Evolutionary conservation across 202 grass and related monocot genomes (phyloP), one percentile per base, ranked within the genome.

Genomic region (Bolboschoenoplectus hybrid): DNA sequence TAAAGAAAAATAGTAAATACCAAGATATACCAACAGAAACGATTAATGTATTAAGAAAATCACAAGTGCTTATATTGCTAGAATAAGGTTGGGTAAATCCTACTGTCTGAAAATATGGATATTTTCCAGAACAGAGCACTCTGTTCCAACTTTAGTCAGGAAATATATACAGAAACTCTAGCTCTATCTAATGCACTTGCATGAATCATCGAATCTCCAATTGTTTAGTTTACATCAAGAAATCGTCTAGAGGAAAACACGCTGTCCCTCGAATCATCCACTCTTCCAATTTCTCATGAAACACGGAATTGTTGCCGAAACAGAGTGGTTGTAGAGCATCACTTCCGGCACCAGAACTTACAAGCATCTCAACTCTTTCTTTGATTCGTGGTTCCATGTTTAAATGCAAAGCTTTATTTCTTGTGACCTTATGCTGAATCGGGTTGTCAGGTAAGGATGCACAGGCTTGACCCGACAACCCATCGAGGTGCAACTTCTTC

Each of bases 261-360:
- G 81, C 63, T 11, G 63, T 53, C 9, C 81, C 81, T 19, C 47
- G 43, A 41, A 50, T 70, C 81, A 84, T 71, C 81, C 81, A 84
- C 46, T 84, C 81, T 68, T 84, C 65, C 46, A 84, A 40, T 71
- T 84, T 84, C 81, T 84, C 63, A 55, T 70, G 64, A 56, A 84
- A 84, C 7, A 71, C 50, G 57, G 66, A 52, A 13, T 68, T 84
- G 63, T 53, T 84, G 14, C 49, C 64, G 14, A 53, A 84, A 13
- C 32, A 58, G 52, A 36, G 46, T 1, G 40, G 7, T 1, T 39
- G n/a, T 17, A 55, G 4, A 5, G 13, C 1, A 17, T 57, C 81
- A 5, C 41, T 34, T 84, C 26, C 74, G 6, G 50, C 6, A 1
- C 4, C n/a, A n/a, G 40, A 60, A 80, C 34, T 58, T 41, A 60